These are phyloP conservation scores for Coemansia sp. DNA, from an alignment of 192 early-diverging fungal species.

Conservation along the genomic window DNA sequence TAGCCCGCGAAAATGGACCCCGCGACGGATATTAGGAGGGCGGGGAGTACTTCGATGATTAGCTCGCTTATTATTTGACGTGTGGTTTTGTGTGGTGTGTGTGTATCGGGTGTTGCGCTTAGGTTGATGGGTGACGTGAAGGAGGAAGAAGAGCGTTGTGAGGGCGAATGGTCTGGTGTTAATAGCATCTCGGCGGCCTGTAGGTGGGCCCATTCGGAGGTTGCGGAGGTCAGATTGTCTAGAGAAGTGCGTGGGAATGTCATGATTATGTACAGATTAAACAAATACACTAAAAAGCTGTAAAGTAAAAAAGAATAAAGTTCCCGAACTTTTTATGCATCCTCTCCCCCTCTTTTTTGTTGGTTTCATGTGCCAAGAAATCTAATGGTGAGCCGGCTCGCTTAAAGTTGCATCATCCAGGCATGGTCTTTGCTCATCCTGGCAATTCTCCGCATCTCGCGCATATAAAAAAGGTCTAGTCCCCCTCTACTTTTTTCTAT, in stretches of 20 bases:
- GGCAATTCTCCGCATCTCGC: neutral
- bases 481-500: neutral
- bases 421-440: neutral
- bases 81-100: constrained; percentile 12
- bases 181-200: neutral
- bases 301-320: neutral
- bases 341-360: too few species aligned
- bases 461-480: neutral
- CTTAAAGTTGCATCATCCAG: neutral
- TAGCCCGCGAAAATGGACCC: constrained; percentile 71
- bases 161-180: neutral
- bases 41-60: constrained; percentile 58
- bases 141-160: neutral
- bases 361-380: too few species aligned
- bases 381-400: neutral
- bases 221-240: neutral
- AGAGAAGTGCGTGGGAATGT: neutral
- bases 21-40: constrained; percentile 66
- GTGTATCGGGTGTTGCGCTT: neutral
- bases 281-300: constrained; percentile 5
- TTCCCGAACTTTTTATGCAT: neutral
- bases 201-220: neutral
- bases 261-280: neutral
- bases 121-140: neutral
- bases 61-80: constrained; percentile 32